Evolutionary conservation across 1,284 basidiomycete species (phyloP).

Genomic region (Ustilago crameri): DNA sequence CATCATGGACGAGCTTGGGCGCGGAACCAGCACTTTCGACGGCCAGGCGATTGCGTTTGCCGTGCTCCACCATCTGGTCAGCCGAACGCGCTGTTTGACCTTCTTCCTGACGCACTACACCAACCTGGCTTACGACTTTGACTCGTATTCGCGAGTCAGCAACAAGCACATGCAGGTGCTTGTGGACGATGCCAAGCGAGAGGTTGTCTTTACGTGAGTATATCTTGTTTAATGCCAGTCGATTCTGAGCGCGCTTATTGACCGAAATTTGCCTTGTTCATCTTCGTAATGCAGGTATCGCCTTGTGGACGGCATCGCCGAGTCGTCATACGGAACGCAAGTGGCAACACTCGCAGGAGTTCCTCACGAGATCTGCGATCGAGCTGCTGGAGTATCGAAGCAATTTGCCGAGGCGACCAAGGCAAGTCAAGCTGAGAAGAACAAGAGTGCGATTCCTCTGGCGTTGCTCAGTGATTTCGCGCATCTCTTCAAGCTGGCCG

Average conservation of each 20-base stretch:
- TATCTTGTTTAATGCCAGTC: neutral
- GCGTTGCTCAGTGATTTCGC: constrained; percentile 64
- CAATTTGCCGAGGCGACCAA: constrained; percentile 59
- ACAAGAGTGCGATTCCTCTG: constrained; percentile 53
- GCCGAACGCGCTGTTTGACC: constrained; percentile 63
- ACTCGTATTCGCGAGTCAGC: constrained; percentile 61
- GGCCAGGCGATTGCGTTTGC: constrained; percentile 67
- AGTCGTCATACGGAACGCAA: constrained; percentile 80
- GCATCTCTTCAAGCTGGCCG: constrained; percentile 56
- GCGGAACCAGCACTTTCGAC: constrained; percentile 68
- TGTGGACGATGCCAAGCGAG: constrained; percentile 62
- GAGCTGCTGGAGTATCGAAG: constrained; percentile 59
- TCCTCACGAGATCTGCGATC: constrained; percentile 61
- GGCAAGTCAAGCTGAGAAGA: constrained; percentile 55
- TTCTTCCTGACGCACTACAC: constrained; percentile 68
- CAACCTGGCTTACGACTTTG: constrained; percentile 60
- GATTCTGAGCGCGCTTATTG: constrained; percentile 4
- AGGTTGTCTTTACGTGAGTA: constrained; percentile 66
- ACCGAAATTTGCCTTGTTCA: constrained; percentile 1
- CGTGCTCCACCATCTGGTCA: constrained; percentile 64
- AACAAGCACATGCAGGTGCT: constrained; percentile 68
- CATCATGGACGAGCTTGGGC: constrained; percentile 68
- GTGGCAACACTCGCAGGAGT: constrained; percentile 66
- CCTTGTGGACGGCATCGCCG: constrained; percentile 74
- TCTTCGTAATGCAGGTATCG: constrained; percentile 50